Evolutionary conservation across 2,329 filamentous ascomycete species (phyloP).

Genomic region (Xylaria multiplex): DNA sequence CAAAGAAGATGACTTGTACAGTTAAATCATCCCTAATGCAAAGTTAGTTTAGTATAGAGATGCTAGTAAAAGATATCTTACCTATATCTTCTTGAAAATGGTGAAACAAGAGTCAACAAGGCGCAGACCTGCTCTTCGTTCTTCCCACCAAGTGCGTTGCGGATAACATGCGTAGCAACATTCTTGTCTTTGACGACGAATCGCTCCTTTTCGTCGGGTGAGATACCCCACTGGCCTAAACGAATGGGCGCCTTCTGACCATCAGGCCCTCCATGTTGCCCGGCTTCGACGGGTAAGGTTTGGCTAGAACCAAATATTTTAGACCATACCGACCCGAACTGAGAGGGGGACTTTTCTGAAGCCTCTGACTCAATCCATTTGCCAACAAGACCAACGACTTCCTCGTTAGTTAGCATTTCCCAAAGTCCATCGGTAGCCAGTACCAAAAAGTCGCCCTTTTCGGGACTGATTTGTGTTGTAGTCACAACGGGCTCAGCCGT

Average conservation of each 20-base stretch:
- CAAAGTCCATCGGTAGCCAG: constrained; percentile 96
- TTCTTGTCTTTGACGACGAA: constrained; percentile 97
- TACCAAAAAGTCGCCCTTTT: constrained; percentile 93
- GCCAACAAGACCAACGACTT: constrained; percentile 94
- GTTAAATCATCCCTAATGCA: constrained; percentile 84
- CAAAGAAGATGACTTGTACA: constrained; percentile 98
- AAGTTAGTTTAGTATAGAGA: constrained; percentile 34
- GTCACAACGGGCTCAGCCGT: constrained; percentile 96
- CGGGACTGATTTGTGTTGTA: constrained; percentile 88
- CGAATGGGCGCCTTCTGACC: constrained; percentile 90
- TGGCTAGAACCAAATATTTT: constrained; percentile 68
- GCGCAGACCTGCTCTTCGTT: constrained; percentile 95
- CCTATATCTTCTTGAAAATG: constrained; percentile 91
- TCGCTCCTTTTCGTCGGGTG: constrained; percentile 76
- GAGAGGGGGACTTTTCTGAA: constrained; percentile 62
- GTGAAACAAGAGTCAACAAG: constrained; percentile 87
- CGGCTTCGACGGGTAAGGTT: constrained; percentile 79
- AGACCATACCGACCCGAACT: constrained; percentile 76
- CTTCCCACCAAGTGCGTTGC: constrained; percentile 92
- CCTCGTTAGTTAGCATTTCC: constrained; percentile 99
- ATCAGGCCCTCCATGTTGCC: constrained; percentile 58
- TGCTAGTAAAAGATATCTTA: constrained; percentile 54
- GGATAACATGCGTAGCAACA: constrained; percentile 91
- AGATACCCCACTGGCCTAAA: constrained; percentile 89
- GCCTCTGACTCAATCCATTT: constrained; percentile 92